Evolutionary conservation across 2,329 filamentous ascomycete species (phyloP).

Genomic region (Pleomassaria siparia): DNA sequence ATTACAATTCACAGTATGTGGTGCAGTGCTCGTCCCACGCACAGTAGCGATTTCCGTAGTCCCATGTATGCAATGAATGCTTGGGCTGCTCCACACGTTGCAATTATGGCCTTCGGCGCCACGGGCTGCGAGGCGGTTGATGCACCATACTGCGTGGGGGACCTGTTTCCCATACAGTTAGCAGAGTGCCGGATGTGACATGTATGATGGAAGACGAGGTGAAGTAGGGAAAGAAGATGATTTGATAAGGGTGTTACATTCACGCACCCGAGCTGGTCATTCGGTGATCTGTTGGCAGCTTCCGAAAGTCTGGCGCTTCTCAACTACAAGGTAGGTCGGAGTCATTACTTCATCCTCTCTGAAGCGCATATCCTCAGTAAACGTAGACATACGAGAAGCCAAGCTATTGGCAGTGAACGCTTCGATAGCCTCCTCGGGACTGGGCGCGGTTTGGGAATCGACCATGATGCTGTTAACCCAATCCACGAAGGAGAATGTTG

Average conservation of each 20-base stretch:
- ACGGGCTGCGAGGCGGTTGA: conserved; percentile 2
- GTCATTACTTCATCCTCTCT: neutral
- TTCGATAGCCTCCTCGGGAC: conserved; percentile 5
- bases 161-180: too few relatives aligned
- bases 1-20: conserved; percentile 8
- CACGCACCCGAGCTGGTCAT: neutral
- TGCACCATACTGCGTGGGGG: conserved; percentile 1
- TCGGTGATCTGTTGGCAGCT: neutral
- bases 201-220: too few relatives aligned
- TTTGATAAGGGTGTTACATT: too few relatives aligned
- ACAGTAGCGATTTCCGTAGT: conserved; percentile 4
- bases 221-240: too few relatives aligned
- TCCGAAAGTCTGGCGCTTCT: conserved; percentile 2
- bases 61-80: neutral
- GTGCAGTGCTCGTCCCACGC: neutral
- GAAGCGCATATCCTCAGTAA: neutral
- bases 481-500: conserved; percentile 6
- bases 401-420: neutral
- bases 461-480: conserved; percentile 8
- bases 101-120: neutral
- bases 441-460: conserved; percentile 3
- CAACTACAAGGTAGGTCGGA: too few relatives aligned
- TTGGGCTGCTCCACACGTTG: neutral
- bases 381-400: neutral
- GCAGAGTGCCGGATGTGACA: too few relatives aligned